These are phyloP conservation scores for Blastocladiella emersonii DNA, from an alignment of 371 early-diverging fungal species.

Conservation along the genomic window DNA sequence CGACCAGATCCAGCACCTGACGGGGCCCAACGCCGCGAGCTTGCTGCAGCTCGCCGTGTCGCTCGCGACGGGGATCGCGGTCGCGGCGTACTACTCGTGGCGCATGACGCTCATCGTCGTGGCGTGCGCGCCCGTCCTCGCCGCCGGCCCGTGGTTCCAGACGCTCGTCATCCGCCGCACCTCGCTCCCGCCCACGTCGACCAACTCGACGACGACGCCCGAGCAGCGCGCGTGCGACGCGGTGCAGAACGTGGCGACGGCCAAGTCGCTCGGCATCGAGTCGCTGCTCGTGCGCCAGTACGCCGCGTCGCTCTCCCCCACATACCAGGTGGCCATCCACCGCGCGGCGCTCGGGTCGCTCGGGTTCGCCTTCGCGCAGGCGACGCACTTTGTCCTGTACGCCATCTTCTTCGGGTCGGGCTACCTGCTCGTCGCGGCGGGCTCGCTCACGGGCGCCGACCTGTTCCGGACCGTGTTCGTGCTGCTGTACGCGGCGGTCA, in stretches of 20 bases:
- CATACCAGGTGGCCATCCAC: background rate
- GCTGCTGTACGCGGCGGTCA: constrained; percentile 10
- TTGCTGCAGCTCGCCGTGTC: constrained; percentile 61
- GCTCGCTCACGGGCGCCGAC: constrained; percentile 25
- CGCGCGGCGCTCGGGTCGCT: background rate
- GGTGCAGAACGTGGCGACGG: constrained; percentile 4
- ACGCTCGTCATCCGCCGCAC: constrained; percentile 26
- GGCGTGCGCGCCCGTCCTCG: constrained; percentile 65
- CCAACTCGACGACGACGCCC: no score
- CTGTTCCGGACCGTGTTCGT: constrained; percentile 19
- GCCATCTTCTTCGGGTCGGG: constrained; percentile 31
- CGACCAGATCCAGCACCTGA: constrained; percentile 72
- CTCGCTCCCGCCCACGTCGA: constrained; percentile 29
- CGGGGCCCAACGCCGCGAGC: constrained; percentile 51
- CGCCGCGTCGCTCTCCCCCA: background rate
- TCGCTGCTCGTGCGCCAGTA: background rate
- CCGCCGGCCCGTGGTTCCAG: constrained; percentile 49
- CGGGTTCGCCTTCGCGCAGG: background rate
- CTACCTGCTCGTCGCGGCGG: constrained; percentile 31
- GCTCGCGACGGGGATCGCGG: constrained; percentile 67
- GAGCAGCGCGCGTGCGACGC: constrained; percentile 7
- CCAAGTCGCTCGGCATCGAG: constrained; percentile 4
- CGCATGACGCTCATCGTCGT: constrained; percentile 55
- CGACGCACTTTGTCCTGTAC: background rate
- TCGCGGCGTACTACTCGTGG: constrained; percentile 57